These are phyloP conservation scores for Phlebiopsis gigantea DNA, from an alignment of 768 basidiomycete species.

Conservation along the genomic window DNA sequence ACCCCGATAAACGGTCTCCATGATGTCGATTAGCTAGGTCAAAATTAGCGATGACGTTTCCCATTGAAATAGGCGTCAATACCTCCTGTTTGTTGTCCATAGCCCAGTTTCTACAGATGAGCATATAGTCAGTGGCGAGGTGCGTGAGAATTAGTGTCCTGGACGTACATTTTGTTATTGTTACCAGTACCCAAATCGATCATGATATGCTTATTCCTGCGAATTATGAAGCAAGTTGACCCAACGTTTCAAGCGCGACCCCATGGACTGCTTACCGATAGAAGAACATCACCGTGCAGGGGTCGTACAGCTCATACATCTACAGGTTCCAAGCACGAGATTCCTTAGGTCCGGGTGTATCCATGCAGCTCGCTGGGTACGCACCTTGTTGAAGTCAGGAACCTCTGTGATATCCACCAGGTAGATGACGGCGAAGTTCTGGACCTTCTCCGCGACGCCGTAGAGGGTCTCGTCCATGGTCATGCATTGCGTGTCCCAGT, in stretches of 20 bases:
- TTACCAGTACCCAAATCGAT: slow-evolving; percentile 99
- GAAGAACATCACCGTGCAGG: slow-evolving; percentile 98
- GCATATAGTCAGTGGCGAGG: not conserved
- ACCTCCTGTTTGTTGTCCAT: slow-evolving; percentile 99
- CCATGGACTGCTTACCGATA: slow-evolving; percentile 71
- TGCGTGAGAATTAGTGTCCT: not conserved
- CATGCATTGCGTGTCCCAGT: slow-evolving; percentile 95
- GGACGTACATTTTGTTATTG: slow-evolving; percentile 94
- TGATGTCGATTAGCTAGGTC: slow-evolving; percentile 86
- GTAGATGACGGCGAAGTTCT: slow-evolving; percentile 98
- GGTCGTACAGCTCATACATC: slow-evolving; percentile 99
- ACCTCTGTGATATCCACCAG: slow-evolving; percentile 93
- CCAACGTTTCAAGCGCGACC: not conserved
- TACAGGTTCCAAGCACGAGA: slow-evolving; percentile 28
- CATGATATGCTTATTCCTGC: slow-evolving; percentile 98
- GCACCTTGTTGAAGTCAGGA: slow-evolving; percentile 96
- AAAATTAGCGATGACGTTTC: not conserved
- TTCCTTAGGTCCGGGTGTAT: not conserved
- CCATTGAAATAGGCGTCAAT: slow-evolving; percentile 20
- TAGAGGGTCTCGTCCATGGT: slow-evolving; percentile 98
- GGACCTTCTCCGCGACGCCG: slow-evolving; percentile 89
- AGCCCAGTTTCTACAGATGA: slow-evolving; percentile 85
- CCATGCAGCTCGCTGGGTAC: no score
- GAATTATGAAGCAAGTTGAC: not conserved
- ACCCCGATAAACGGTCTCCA: slow-evolving; percentile 97